Evolutionary conservation across 495 filamentous ascomycete species (phyloP).

Genomic region (Rostrohypoxylon terebratum): DNA sequence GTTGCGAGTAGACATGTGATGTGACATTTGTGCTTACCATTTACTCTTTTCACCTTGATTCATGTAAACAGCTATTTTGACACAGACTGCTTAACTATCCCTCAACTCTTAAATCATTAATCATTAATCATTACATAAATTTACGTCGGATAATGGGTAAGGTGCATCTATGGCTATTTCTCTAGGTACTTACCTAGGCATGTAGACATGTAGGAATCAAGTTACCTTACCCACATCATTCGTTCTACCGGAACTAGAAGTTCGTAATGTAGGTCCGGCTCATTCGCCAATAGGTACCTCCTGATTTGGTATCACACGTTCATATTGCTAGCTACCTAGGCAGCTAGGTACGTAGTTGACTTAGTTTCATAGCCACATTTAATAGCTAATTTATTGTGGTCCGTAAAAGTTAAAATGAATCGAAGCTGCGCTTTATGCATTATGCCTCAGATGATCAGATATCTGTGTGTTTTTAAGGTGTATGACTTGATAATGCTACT

Average conservation of each 20-base stretch:
- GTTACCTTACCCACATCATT: constrained; percentile 20
- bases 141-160: neutral
- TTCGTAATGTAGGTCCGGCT: constrained; percentile 2
- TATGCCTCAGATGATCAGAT: neutral
- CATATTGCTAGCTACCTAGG: neutral
- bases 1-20: neutral
- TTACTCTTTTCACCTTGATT: neutral
- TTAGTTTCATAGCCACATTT: neutral
- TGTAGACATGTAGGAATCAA: neutral
- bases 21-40: neutral
- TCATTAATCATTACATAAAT: constrained; percentile 8
- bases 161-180: neutral
- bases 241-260: neutral
- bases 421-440: neutral
- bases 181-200: too few relatives aligned
- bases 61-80: neutral
- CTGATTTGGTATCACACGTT: constrained; percentile 5
- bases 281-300: constrained; percentile 10
- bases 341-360: neutral
- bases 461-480: neutral
- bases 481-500: neutral
- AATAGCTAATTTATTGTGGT: neutral
- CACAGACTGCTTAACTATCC: neutral
- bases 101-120: neutral
- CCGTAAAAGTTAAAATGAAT: neutral